Percentiles rank a stretch among this genome's conserved stretches.
These are phyloP conservation scores for Lanmaoa pseudosensibilis DNA, from an alignment of 768 basidiomycete genomes.

Conservation along the genomic window DNA sequence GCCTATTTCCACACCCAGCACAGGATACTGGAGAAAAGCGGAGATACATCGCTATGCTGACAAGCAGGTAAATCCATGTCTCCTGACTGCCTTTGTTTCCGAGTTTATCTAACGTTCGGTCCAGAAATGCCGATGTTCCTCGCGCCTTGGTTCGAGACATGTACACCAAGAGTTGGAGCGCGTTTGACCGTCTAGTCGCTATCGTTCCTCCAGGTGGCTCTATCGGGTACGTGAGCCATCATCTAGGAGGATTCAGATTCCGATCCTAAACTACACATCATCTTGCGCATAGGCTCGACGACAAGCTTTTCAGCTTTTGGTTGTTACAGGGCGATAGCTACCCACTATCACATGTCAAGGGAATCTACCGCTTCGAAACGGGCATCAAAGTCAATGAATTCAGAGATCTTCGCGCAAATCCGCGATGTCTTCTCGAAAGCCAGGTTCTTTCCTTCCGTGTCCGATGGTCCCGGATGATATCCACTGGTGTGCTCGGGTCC, in stretches of 20 bases:
- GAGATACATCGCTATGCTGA: slow-evolving; percentile 69
- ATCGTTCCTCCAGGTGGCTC: slow-evolving; percentile 91
- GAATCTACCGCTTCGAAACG: slow-evolving; percentile 85
- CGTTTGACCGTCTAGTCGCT: slow-evolving; percentile 83
- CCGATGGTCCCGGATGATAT: slow-evolving; percentile 73
- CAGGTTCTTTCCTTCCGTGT: slow-evolving; percentile 81
- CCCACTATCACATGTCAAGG: slow-evolving; percentile 77
- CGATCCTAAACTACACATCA: neutral
- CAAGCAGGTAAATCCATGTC: slow-evolving; percentile 54
- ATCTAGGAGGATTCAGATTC: slow-evolving; percentile 4
- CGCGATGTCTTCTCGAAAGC: slow-evolving; percentile 80
- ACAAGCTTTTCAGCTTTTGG: slow-evolving; percentile 91
- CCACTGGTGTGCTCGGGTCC: slow-evolving; percentile 64
- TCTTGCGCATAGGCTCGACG: slow-evolving; percentile 62
- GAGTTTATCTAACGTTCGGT: neutral
- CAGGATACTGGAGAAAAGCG: slow-evolving; percentile 73
- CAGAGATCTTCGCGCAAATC: slow-evolving; percentile 85
- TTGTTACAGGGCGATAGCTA: slow-evolving; percentile 75
- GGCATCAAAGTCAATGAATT: slow-evolving; percentile 88
- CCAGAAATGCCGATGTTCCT: slow-evolving; percentile 81
- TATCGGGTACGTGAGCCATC: slow-evolving; percentile 60
- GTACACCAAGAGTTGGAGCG: slow-evolving; percentile 93
- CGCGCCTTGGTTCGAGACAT: slow-evolving; percentile 83
- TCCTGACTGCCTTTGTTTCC: neutral
- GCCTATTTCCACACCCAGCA: slow-evolving; percentile 76